phyloP scores from a whole-genome alignment of 1,284 basidiomycete genomes.

The Athelia sp. region DNA sequence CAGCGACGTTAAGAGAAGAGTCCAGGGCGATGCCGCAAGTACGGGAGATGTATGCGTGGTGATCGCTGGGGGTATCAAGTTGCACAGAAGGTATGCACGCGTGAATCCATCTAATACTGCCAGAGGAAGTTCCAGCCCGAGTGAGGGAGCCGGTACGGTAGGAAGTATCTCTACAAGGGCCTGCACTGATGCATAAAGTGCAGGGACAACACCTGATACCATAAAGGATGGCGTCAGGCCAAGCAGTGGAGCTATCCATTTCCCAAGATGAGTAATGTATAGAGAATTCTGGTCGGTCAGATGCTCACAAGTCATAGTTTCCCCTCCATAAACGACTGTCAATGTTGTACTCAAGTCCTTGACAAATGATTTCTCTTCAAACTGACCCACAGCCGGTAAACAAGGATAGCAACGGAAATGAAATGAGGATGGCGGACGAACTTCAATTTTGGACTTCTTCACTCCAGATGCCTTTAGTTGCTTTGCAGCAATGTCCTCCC shows the following conservation, averaged over 20 bases:
- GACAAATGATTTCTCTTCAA: constrained; percentile 52
- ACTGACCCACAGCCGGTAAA: too few relatives aligned
- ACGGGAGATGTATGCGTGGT: constrained; percentile 40
- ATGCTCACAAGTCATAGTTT: constrained; percentile 44
- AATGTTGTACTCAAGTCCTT: constrained; percentile 53
- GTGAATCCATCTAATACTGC: constrained; percentile 64
- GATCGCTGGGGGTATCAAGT: constrained; percentile 62
- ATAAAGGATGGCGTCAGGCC: constrained; percentile 66
- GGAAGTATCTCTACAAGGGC: constrained; percentile 59
- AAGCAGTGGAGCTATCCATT: constrained; percentile 51
- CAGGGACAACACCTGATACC: constrained; percentile 53
- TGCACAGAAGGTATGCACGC: constrained; percentile 67
- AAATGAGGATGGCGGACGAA: too few relatives aligned
- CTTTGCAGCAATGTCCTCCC: constrained; percentile 39
- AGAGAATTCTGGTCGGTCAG: too few relatives aligned
- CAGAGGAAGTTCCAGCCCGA: constrained; percentile 56
- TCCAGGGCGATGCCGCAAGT: constrained; percentile 64
- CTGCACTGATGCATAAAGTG: constrained; percentile 49
- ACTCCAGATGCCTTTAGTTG: constrained; percentile 22
- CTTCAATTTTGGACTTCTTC: constrained; percentile 13
- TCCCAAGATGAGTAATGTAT: too few relatives aligned
- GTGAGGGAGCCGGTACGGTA: constrained; percentile 42
- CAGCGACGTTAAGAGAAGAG: constrained; percentile 60
- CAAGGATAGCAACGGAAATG: too few relatives aligned
- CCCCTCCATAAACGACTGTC: constrained; percentile 62